Evolutionary conservation across 2,329 filamentous ascomycete species (phyloP), one percentile per base, ranked within the genome.

Genomic region (Phoma herbarum): DNA sequence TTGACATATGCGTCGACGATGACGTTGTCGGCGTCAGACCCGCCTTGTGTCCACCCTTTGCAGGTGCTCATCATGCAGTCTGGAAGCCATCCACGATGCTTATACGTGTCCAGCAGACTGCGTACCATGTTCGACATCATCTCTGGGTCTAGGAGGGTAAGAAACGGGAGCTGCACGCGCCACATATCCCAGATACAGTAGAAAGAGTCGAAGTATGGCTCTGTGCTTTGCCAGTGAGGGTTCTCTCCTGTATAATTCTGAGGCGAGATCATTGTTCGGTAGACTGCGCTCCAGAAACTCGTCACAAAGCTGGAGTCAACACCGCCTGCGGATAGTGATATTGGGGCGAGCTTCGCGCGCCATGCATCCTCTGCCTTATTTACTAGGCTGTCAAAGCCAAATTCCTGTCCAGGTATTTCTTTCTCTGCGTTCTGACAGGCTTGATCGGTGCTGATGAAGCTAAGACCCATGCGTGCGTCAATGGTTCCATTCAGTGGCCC

Each of bases 11-110:
- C 35, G 35, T 39, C 35, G 18, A 39, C 35, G 18, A 39, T 18
- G 9, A 39, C n/a, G 7, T 39, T 39, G 18, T 39, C 35, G 8
- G n/a, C 35, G 35, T 39, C 35, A 4, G 6, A 9, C 85, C 90
- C 90, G 11, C 90, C 89, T 77, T 92, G 90, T 0, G 90, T 92
- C 68, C 84, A 89, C 0, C 90, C 90, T 70, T 89, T 90, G 72
- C 85, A 90, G 1, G 92, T 81, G n/a, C 84, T 87, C 90, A 92
- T 92, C 33, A 88, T 86, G 62, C 90, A 92, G 68, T 93, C 90
- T 0, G 90, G 90, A 0, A 93, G 79, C 82, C 88, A 92, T 1
- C 90, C 90, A 63, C 89, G 84, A 55, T 91, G 83, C 25, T 85
- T 82, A 65, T 92, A 93, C 0, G 85, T 91, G 58, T 92, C 89